Conservation (phyloP, 2,329 filamentous ascomycete genomes). For the Aureobasidium sp. region DNA sequence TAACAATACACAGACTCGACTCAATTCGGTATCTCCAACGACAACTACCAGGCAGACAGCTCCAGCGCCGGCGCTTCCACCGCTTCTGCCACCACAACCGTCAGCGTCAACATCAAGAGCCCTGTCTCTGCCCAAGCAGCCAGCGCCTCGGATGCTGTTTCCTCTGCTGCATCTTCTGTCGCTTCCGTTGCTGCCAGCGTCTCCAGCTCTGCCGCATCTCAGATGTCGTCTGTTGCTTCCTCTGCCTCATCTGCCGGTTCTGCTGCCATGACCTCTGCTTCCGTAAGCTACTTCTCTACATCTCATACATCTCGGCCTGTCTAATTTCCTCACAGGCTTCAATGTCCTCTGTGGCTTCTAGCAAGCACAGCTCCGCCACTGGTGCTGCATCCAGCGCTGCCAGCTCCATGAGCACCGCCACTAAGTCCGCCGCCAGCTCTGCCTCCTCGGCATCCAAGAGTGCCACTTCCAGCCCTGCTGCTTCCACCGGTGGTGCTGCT, state of each 20-base stretch:
- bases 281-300: no score
- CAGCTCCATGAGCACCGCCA: conserved; percentile 9
- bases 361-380: not conserved
- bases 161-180: conserved; percentile 12
- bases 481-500: conserved; percentile 26
- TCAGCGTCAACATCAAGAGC: conserved; percentile 16
- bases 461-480: conserved; percentile 20
- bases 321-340: no score
- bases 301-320: no score
- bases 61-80: conserved; percentile 16
- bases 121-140: conserved; percentile 18
- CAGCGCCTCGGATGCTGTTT: conserved; percentile 9
- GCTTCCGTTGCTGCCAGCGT: not conserved
- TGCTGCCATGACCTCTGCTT: not conserved
- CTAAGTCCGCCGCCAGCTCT: conserved; percentile 12
- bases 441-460: conserved; percentile 47
- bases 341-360: not conserved
- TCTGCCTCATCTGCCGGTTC: not conserved
- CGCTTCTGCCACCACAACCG: conserved; percentile 13
- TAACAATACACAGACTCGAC: conserved; percentile 33
- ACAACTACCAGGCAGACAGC: conserved; percentile 22
- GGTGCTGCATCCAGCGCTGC: not conserved
- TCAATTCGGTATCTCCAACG: conserved; percentile 52
- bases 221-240: not conserved
- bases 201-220: not conserved